Base-by-base conservation (phyloP, 2,329 filamentous ascomycete genomes). In the Epichloe festucae region DNA sequence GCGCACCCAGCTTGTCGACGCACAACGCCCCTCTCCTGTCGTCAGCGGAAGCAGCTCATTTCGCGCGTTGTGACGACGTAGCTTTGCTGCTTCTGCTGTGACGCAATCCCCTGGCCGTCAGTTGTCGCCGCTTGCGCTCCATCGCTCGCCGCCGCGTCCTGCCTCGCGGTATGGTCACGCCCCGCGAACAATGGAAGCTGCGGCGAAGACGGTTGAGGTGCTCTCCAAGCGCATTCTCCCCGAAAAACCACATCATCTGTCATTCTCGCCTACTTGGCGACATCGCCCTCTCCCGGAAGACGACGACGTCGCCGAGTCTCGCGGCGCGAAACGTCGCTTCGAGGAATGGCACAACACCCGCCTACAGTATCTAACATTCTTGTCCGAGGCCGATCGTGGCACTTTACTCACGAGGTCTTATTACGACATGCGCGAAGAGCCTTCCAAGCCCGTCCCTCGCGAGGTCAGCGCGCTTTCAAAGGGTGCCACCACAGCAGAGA, bases 321-420 rank as follows among this genome's bases (percentile, higher is more conserved):
- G 50, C 47, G 39, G 39, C 47, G 19, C 47, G 36, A 45, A 48
- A 50, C 65, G 67, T 55, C 61, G 63, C 53, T 63, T 68, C 57
- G 74, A 77, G 62, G 74, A 77, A 65, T 74, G 74, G 65, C 69
- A 73, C 46, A 66, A 67, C 53, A 68, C 68, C 54, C 71, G 69
- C 21, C 68, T 81, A 7, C 77, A 81, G 60, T 81, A 80, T 65
- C 73, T 72, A 57, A 81, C 78, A 23, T 74, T 77, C 53, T 62
- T 80, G 47, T 77, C 75, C 54, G 75, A 79, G 58, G 75, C 73
- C 53, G 76, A 81, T 57, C 77, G 78, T 59, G 78, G 78, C 54
- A 66, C 79, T 43, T 71, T 81, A 56, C 63, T 78, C 53, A 80
- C 78, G 19, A 70, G 77, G 54, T 70, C 77, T 45, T 75, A 77